phyloP scores from a whole-genome alignment of 139 green algal species.

The Coccomyxa sp. region DNA sequence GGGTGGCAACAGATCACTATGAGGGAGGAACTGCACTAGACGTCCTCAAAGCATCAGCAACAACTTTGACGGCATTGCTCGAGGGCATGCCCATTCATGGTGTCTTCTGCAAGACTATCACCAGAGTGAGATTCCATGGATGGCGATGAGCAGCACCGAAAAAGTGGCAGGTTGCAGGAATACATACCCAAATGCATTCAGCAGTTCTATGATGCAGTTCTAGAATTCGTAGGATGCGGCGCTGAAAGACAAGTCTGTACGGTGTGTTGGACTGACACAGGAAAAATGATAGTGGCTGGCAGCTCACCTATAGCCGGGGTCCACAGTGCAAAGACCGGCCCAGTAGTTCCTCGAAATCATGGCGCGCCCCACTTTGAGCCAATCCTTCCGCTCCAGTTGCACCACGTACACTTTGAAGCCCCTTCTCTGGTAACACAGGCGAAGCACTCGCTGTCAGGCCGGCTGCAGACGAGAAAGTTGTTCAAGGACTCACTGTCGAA shows the following conservation, averaged over 20 bases:
- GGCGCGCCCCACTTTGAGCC: conserved; percentile 34
- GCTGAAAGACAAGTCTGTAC: no score
- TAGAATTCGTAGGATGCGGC: no score
- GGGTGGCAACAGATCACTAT: no score
- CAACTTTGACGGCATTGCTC: neutral
- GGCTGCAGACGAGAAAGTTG: no score
- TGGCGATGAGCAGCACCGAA: no score
- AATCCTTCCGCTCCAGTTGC: conserved; percentile 21
- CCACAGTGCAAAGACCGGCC: conserved; percentile 36
- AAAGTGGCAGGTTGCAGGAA: no score
- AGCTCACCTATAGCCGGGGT: neutral
- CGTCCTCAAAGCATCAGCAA: conserved; percentile 22
- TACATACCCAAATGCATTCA: neutral
- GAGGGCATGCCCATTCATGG: no score
- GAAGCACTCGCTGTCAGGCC: neutral
- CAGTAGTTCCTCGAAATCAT: conserved; percentile 55
- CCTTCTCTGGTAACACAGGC: conserved; percentile 5
- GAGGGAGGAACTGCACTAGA: neutral
- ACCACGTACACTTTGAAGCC: conserved; percentile 29
- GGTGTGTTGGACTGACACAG: no score
- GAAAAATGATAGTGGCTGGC: neutral
- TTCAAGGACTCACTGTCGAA: no score
- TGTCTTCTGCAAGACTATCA: no score
- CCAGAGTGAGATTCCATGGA: no score
- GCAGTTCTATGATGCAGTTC: neutral